phyloP scores from a whole-genome alignment of 129 eudicot species.

The Calendula officinalis region DNA sequence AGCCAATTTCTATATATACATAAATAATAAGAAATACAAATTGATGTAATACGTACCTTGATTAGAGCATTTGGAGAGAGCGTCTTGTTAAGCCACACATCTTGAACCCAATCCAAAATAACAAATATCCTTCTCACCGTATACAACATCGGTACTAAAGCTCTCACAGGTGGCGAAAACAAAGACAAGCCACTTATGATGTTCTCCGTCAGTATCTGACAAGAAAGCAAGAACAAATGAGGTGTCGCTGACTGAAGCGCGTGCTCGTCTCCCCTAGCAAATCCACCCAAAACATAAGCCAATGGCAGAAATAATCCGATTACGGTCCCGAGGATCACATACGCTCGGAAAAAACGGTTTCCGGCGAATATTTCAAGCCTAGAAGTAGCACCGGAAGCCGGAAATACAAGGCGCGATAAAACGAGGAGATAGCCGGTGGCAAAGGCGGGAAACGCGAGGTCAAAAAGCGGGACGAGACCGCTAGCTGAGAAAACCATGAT shows the following conservation, averaged over 20 bases:
- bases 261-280: slow-evolving; percentile 86
- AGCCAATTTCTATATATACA: no score
- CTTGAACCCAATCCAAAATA: slow-evolving; percentile 74
- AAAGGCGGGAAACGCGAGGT: slow-evolving; percentile 69
- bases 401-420: slow-evolving; percentile 68
- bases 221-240: slow-evolving; percentile 74
- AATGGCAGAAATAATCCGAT: slow-evolving; percentile 75
- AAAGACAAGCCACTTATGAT: slow-evolving; percentile 62
- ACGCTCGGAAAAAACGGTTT: slow-evolving; percentile 49
- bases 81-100: slow-evolving; percentile 74
- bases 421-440: slow-evolving; percentile 54
- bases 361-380: slow-evolving; percentile 37
- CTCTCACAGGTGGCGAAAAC: slow-evolving; percentile 93
- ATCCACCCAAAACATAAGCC: slow-evolving; percentile 89
- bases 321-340: slow-evolving; percentile 59
- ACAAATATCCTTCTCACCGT: slow-evolving; percentile 76
- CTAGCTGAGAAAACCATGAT: slow-evolving; percentile 95
- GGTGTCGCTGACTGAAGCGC: slow-evolving; percentile 87
- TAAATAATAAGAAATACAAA: no score
- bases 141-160: slow-evolving; percentile 78
- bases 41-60: slow-evolving; percentile 34
- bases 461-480: slow-evolving; percentile 80
- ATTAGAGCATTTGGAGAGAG: slow-evolving; percentile 49
- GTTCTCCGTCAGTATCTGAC: slow-evolving; percentile 82
- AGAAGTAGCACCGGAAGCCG: slow-evolving; percentile 10